Evolutionary conservation across 441 rosid genomes (phyloP).

Genomic region (Arabidopsis lyrata): DNA sequence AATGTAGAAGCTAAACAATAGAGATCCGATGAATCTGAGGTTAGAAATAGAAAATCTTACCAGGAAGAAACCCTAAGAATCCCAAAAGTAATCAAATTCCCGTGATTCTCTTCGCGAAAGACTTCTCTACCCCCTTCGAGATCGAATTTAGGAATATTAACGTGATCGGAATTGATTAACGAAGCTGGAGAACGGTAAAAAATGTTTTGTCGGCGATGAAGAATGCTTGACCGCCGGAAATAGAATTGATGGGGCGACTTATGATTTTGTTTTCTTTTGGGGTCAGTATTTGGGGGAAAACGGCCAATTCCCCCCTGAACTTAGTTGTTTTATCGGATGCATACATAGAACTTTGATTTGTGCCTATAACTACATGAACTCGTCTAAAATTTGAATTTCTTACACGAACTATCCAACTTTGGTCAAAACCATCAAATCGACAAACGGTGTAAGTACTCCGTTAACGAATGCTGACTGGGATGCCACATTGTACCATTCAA

Average conservation of each 20-base stretch:
- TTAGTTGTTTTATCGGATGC: too few relatives aligned
- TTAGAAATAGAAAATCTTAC: constrained; percentile 11
- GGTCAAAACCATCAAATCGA: too few relatives aligned
- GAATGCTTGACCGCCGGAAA: constrained; percentile 36
- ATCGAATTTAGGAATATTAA: constrained; percentile 18
- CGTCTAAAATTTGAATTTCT: too few relatives aligned
- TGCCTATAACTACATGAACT: too few relatives aligned
- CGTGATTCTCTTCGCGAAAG: background rate
- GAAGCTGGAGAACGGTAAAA: background rate
- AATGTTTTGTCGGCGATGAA: constrained; percentile 24
- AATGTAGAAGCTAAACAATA: constrained; percentile 16
- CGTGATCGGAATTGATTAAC: constrained; percentile 9
- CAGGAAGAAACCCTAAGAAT: constrained; percentile 16
- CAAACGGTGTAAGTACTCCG: too few relatives aligned
- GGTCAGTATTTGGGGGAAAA: background rate
- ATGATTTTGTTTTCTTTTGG: background rate
- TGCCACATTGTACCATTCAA: too few relatives aligned
- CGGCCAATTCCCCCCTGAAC: too few relatives aligned
- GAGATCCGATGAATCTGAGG: constrained; percentile 21
- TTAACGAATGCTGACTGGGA: too few relatives aligned
- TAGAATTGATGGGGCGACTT: constrained; percentile 31
- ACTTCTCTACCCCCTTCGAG: constrained; percentile 4
- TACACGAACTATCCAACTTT: too few relatives aligned
- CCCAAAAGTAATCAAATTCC: background rate
- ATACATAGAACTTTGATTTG: too few relatives aligned